These are phyloP conservation scores for Brettanomyces bruxellensis DNA, from an alignment of 805 yeast species.

Conservation along the genomic window DNA sequence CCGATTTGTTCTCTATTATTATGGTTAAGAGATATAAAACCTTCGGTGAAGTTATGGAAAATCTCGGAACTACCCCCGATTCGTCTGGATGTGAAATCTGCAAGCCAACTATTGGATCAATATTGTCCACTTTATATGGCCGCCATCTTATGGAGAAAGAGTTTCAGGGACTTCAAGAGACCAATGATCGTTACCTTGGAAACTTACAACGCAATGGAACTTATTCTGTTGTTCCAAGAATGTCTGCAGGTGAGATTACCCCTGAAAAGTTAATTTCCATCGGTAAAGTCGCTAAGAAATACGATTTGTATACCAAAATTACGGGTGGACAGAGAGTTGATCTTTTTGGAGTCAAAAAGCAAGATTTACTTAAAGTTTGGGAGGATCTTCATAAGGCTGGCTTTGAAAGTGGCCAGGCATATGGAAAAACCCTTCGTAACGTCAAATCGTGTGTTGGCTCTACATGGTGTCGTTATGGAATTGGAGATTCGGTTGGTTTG, in stretches of 20 bases:
- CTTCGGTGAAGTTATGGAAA: slow-evolving; percentile 23
- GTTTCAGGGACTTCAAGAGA: slow-evolving; percentile 28
- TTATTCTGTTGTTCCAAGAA: slow-evolving; percentile 29
- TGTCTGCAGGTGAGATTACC: slow-evolving; percentile 30
- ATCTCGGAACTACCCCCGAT: slow-evolving; percentile 19
- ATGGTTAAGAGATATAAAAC: slow-evolving; percentile 25
- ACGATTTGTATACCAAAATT: slow-evolving; percentile 26
- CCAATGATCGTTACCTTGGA: slow-evolving; percentile 28
- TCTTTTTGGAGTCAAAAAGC: slow-evolving; percentile 26
- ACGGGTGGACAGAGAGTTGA: slow-evolving; percentile 30
- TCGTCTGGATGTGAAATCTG: slow-evolving; percentile 30
- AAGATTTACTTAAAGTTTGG: slow-evolving; percentile 26
- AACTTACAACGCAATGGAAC: slow-evolving; percentile 31
- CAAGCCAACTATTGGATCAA: slow-evolving; percentile 29
- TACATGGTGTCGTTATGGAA: slow-evolving; percentile 31
- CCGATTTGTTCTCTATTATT: slow-evolving; percentile 26
- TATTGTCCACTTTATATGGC: slow-evolving; percentile 26
- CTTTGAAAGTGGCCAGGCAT: slow-evolving; percentile 30
- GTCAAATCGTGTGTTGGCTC: slow-evolving; percentile 32
- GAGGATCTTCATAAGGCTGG: slow-evolving; percentile 23
- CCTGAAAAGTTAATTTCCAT: slow-evolving; percentile 28
- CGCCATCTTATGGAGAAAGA: slow-evolving; percentile 23
- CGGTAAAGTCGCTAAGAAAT: slow-evolving; percentile 25
- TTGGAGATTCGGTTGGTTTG: slow-evolving; percentile 31
- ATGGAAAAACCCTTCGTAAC: slow-evolving; percentile 28